Conservation (phyloP, 2,329 filamentous ascomycete genomes). For the Sclerotinia glacialis region DNA sequence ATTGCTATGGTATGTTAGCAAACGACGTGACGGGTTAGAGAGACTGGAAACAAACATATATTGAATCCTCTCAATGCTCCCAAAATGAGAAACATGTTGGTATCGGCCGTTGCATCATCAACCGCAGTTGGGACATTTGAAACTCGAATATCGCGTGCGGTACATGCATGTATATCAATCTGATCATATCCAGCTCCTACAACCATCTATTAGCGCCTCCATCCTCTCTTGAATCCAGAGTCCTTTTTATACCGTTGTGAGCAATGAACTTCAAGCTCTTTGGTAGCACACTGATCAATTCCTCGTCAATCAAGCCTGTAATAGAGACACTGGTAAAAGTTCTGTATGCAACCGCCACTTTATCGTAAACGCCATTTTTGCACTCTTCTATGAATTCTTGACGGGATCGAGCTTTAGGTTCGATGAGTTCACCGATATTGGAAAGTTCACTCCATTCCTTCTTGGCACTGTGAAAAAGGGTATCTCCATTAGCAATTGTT, state of each 20-base stretch:
- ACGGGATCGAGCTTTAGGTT: constrained; percentile 59
- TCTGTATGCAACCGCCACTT: constrained; percentile 63
- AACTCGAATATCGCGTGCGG: constrained; percentile 62
- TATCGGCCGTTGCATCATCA: constrained; percentile 80
- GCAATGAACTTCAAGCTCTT: constrained; percentile 55
- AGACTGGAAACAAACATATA: constrained; percentile 39
- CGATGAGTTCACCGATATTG: constrained; percentile 62
- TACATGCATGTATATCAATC: constrained; percentile 71
- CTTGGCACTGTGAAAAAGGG: constrained; percentile 55
- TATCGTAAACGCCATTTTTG: constrained; percentile 62
- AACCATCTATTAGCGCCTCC: background rate
- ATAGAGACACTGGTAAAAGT: constrained; percentile 63
- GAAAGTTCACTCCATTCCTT: constrained; percentile 61
- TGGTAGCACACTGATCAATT: constrained; percentile 60
- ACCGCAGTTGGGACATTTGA: constrained; percentile 81
- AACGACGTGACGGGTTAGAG: background rate
- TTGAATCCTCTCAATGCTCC: constrained; percentile 76
- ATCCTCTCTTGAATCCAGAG: background rate
- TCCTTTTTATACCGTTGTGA: constrained; percentile 52
- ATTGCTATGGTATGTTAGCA: constrained; percentile 46
- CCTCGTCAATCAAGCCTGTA: constrained; percentile 69
- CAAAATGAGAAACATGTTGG: constrained; percentile 75
- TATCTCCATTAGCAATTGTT: background rate
- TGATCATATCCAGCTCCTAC: constrained; percentile 82
- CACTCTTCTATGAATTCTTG: constrained; percentile 68